A percentile compares a stretch with the other conserved stretches of the same genome.
phyloP scores from a whole-genome alignment of 2,329 filamentous ascomycete genomes.

The Clonostachys chloroleuca region DNA sequence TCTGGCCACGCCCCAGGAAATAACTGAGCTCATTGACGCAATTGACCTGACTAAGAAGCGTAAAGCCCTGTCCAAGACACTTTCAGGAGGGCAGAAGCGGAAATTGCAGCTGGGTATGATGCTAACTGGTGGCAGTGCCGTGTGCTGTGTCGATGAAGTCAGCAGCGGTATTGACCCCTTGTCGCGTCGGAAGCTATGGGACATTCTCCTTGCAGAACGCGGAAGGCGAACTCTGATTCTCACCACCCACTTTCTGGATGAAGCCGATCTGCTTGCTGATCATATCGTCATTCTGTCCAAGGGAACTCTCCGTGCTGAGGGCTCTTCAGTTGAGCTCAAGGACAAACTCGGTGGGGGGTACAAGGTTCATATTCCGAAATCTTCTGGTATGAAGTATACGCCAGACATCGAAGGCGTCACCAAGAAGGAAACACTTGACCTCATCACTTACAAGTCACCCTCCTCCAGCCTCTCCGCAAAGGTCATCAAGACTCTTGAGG shows the following conservation, averaged over 20 bases:
- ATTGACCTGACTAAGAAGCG: constrained; percentile 76
- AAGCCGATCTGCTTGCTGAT: constrained; percentile 85
- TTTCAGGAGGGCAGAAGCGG: constrained; percentile 88
- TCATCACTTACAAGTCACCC: constrained; percentile 67
- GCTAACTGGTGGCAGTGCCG: constrained; percentile 82
- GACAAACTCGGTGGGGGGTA: constrained; percentile 80
- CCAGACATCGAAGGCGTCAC: constrained; percentile 50
- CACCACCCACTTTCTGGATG: constrained; percentile 91
- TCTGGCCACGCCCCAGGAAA: constrained; percentile 51
- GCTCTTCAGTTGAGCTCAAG: constrained; percentile 83
- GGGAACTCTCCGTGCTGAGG: constrained; percentile 74
- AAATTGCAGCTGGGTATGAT: constrained; percentile 94
- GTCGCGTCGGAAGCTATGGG: constrained; percentile 86
- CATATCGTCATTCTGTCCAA: constrained; percentile 86
- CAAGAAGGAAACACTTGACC: constrained; percentile 61
- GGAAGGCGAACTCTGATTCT: constrained; percentile 78
- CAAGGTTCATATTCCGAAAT: constrained; percentile 68
- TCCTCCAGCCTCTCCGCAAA: constrained; percentile 66
- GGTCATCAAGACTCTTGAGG: constrained; percentile 67
- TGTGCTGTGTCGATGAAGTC: constrained; percentile 91
- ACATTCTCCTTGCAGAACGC: constrained; percentile 82
- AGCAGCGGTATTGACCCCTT: constrained; percentile 85
- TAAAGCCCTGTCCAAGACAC: constrained; percentile 66
- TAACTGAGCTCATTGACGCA: constrained; percentile 58
- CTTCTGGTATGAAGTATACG: constrained; percentile 38